A percentile compares a stretch with the other conserved stretches of the same genome.
Evolutionary conservation across 495 filamentous ascomycete genomes (phyloP).

Genomic region (Sporormia fimetaria): DNA sequence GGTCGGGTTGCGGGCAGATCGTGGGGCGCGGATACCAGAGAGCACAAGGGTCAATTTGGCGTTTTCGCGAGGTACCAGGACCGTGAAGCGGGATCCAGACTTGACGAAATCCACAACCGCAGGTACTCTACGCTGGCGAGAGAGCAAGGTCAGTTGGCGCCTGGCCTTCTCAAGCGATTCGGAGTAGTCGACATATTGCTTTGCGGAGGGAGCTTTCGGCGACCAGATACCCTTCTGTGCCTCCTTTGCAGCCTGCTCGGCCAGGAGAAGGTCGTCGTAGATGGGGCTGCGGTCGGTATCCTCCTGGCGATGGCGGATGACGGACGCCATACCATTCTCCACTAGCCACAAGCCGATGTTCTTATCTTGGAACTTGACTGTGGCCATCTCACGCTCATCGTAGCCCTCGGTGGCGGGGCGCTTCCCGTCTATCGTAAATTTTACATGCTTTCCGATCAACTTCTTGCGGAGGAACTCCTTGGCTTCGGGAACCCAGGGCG

Average conservation of each 20-base stretch:
- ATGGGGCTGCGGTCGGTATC: conserved; percentile 85
- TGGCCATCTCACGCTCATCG: conserved; percentile 89
- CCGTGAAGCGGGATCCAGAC: conserved; percentile 83
- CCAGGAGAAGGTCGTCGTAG: conserved; percentile 83
- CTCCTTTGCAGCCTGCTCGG: conserved; percentile 74
- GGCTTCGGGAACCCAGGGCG: conserved; percentile 79
- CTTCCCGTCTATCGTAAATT: conserved; percentile 76
- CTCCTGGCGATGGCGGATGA: conserved; percentile 85
- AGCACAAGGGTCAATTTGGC: conserved; percentile 93
- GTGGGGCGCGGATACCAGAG: conserved; percentile 84
- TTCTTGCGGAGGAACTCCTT: conserved; percentile 93
- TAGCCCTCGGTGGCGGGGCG: conserved; percentile 82
- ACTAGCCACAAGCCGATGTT: conserved; percentile 78
- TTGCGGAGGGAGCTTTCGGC: conserved; percentile 65
- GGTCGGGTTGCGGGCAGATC: conserved; percentile 64
- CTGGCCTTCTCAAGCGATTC: conserved; percentile 92
- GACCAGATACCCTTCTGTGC: conserved; percentile 93
- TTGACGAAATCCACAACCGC: conserved; percentile 96
- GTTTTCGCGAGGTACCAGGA: conserved; percentile 85
- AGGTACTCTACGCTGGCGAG: conserved; percentile 83
- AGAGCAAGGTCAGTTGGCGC: conserved; percentile 73
- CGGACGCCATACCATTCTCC: conserved; percentile 82
- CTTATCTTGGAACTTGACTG: conserved; percentile 68
- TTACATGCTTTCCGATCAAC: conserved; percentile 90
- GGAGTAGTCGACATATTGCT: conserved; percentile 76